These are phyloP conservation scores for Arctium minus DNA, from an alignment of 129 eudicot genomes.

Conservation along the genomic window DNA sequence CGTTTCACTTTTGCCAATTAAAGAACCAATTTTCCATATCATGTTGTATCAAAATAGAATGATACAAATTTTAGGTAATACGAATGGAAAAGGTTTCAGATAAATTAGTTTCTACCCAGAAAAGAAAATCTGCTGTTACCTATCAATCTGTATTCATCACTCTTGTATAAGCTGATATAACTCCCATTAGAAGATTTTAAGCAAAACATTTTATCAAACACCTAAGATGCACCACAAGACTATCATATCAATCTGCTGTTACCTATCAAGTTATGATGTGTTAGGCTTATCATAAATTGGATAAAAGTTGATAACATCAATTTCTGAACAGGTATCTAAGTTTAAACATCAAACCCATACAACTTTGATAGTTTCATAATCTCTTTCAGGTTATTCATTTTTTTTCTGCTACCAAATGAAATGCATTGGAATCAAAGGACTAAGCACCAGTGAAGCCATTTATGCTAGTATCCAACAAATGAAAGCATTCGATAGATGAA, in stretches of 20 bases:
- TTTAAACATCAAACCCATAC: too few relatives aligned
- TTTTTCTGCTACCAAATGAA: too few relatives aligned
- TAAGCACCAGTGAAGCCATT: too few relatives aligned
- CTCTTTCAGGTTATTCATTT: too few relatives aligned
- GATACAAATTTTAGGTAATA: not conserved
- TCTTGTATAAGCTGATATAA: not conserved
- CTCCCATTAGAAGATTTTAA: not conserved
- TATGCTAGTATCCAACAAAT: too few relatives aligned
- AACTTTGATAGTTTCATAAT: too few relatives aligned
- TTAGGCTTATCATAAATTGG: too few relatives aligned
- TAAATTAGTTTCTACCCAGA: not conserved
- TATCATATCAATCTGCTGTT: not conserved
- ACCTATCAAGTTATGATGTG: not conserved
- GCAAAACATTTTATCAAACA: conserved; percentile 30
- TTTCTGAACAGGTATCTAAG: too few relatives aligned
- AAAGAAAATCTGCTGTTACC: not conserved
- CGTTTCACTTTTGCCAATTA: not conserved
- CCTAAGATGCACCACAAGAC: conserved; percentile 2
- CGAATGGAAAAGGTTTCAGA: not conserved
- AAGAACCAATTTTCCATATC: not conserved
- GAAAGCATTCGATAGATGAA: not conserved
- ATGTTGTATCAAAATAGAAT: not conserved
- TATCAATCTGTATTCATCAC: not conserved
- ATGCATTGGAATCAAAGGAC: too few relatives aligned
- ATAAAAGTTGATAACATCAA: too few relatives aligned